Conservation (phyloP, 192 early-diverging fungal species). For the Lunasporangiospora selenospora region DNA sequence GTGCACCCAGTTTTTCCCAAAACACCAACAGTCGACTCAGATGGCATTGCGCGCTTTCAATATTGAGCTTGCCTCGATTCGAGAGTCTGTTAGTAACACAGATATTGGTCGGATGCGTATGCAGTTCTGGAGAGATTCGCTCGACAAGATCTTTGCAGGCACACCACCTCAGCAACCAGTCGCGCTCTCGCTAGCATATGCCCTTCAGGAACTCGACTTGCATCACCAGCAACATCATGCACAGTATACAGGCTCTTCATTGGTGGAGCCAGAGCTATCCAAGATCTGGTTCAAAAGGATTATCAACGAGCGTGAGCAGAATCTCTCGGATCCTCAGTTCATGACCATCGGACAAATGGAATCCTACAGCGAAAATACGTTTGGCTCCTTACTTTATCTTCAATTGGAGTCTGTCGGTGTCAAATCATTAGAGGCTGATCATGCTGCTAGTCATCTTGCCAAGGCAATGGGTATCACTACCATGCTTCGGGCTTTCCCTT, state of each 20-base stretch:
- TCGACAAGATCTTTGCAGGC: conserved; percentile 72
- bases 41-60: conserved; percentile 91
- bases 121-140: conserved; percentile 87
- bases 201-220: conserved; percentile 37
- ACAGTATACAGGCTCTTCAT: conserved; percentile 4
- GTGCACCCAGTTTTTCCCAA: conserved; percentile 70
- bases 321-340: conserved; percentile 71
- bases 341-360: conserved; percentile 80
- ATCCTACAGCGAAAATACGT: conserved; percentile 87
- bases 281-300: conserved; percentile 84
- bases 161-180: conserved; percentile 82
- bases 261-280: conserved; percentile 64
- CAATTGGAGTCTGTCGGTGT: conserved; percentile 89
- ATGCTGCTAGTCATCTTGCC: conserved; percentile 89
- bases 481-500: conserved; percentile 76
- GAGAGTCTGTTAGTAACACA: conserved; percentile 72
- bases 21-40: conserved; percentile 64
- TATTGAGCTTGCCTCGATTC: conserved; percentile 82
- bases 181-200: conserved; percentile 67
- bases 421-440: conserved; percentile 82
- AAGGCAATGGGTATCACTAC: conserved; percentile 87
- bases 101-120: conserved; percentile 81
- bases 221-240: conserved; percentile 11
- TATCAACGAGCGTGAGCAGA: conserved; percentile 69
- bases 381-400: conserved; percentile 86